Conservation (phyloP, 352 stramenopile species). For the Pythium rishiriense region DNA sequence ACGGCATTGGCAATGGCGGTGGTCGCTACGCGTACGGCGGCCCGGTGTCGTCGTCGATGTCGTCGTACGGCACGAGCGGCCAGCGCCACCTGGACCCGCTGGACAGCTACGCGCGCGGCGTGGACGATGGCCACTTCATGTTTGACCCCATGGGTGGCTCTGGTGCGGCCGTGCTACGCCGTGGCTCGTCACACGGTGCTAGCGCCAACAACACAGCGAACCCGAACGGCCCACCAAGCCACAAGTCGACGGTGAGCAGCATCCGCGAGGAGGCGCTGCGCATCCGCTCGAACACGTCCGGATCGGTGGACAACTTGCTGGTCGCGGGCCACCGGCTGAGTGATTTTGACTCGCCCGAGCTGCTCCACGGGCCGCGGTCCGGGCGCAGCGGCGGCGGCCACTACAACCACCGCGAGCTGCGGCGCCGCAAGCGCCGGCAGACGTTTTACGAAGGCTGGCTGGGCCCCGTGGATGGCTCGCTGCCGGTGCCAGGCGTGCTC, state of each 20-base stretch:
- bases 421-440: conserved; percentile 26
- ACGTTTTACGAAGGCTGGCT: conserved; percentile 74
- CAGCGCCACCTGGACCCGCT: conserved; percentile 29
- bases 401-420: conserved; percentile 26
- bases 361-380: conserved; percentile 20
- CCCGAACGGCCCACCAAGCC: neutral
- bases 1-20: neutral
- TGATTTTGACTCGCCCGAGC: conserved; percentile 30
- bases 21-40: conserved; percentile 4
- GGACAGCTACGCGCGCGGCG: conserved; percentile 20
- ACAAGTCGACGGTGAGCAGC: conserved; percentile 36
- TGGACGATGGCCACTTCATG: conserved; percentile 12
- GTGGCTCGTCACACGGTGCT: conserved; percentile 3
- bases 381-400: conserved; percentile 8
- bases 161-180: conserved; percentile 3
- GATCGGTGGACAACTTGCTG: conserved; percentile 30
- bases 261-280: conserved; percentile 74
- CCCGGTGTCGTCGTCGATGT: neutral
- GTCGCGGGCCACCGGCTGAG: conserved; percentile 6
- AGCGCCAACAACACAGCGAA: neutral
- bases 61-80: conserved; percentile 33
- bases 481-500: conserved; percentile 70
- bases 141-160: conserved; percentile 10
- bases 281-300: conserved; percentile 57
- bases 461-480: conserved; percentile 66